Evolutionary conservation across 768 basidiomycete species (phyloP), one percentile per base, ranked within the genome.

Genomic region (Boletus subparvulus): DNA sequence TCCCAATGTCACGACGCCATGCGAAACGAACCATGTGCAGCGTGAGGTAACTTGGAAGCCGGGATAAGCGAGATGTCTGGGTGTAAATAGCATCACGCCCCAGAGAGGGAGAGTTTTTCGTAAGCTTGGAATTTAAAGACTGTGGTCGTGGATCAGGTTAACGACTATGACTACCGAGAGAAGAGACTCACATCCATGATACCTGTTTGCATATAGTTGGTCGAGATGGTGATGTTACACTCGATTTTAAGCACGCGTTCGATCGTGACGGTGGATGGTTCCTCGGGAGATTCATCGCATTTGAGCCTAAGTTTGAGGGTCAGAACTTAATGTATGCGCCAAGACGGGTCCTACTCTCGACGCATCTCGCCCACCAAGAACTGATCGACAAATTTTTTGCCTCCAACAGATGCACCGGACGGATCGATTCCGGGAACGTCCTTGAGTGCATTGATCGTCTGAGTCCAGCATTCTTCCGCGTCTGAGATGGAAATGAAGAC

Each of bases 21-120:
- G 87, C 88, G 71, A 98, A 99, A 46, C 97, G 90, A 13, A 95
- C 94, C 89, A 98, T 92, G 65, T 98, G 94, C 5, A 98, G 84
- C 6, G 88, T 86, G 21, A 97, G 81, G 65, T 91, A 95, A 6
- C 83, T 72, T 0, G 97, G 97, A 13, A 98, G 77, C 21, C 95
- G 83, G 12, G 91, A 84, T 48, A 99, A 66, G 10, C 94, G 86
- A 4, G 90, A 88, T 37, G 83, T 85, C 66, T 92, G 87, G 21
- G 78, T 85, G 76, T 98, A 98, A 0, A 80, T 71, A 0, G 95
- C 95, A 41, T 90, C 81, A 13, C 94, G 85, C 1, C 84, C 87
- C 2, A 99, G 78, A 4, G 84, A 79, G 0, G 90, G 83, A 1
- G 92, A 94, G 39, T 78, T 79, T 75, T 99, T 98, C 59, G 91